Evolutionary conservation across 129 eudicot genomes (phyloP), one percentile per base, ranked within the genome.

Genomic region (Flaveria robusta): DNA sequence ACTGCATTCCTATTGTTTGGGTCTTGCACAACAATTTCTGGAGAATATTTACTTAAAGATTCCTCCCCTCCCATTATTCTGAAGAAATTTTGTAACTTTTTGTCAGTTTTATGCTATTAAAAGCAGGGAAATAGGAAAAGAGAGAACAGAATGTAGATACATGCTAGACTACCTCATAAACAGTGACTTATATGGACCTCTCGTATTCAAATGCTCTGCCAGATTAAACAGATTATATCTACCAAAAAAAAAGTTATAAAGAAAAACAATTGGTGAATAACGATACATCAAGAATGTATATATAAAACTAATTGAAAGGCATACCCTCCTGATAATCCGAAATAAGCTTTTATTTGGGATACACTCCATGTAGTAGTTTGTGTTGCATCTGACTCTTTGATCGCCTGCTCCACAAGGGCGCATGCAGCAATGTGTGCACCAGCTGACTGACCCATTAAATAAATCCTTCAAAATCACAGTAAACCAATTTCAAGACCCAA

Each of bases 401-500:
- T 87, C 64, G 98, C 96, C 85, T 94, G 97, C 69, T 94, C 96
- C 51, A 94, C 41, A 8, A 94, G 96, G 63, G 92, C 86, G 76
- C 98, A 94, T 12, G 98, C 96, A 85, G 93, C 91, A 84, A 94
- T 94, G 71, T 94, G 98, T 13, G 98, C 98, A 68, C 98, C 98
- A 75, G 98, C 98, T 39, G 97, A 94, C 79, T 94, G 98, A 16
- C 98, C 98, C 98, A 94, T 94, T 45, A 94, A 60, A 74, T 85
- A 94, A 70, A 94, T 77, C 81, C 98, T 94, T 43, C 75, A 60
- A 70, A 73, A 34, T 66, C 42, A 80, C 52, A 19, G 43, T 9
- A 11, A 54, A 71, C 39, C 20, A 45, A 66, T 52, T 62, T 19
- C 59, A 81, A 13, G 49, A 37, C 72, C 19, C 39, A 14, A 76